phyloP scores from a whole-genome alignment of 2,329 filamentous ascomycete genomes.

The Claviceps fusiformis region DNA sequence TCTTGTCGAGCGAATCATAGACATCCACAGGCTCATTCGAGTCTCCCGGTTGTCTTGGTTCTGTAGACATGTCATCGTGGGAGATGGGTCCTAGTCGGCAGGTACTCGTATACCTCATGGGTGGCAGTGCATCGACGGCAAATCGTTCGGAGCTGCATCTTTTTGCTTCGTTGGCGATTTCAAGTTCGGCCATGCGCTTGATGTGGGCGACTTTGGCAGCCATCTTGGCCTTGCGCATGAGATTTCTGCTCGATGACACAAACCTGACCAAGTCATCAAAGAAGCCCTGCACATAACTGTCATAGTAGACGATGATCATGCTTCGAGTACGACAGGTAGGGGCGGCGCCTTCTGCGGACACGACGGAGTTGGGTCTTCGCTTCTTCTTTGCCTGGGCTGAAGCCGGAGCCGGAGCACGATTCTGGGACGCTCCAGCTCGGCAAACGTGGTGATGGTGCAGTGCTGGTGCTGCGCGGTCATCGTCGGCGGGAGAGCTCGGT shows the following conservation, averaged over 20 bases:
- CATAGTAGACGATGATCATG: slow-evolving; percentile 84
- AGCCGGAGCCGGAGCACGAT: slow-evolving; percentile 27
- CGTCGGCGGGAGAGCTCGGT: slow-evolving; percentile 7
- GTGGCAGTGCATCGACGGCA: slow-evolving; percentile 21
- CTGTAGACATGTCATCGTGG: slow-evolving; percentile 9
- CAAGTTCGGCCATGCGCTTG: slow-evolving; percentile 44
- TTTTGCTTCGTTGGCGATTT: slow-evolving; percentile 37
- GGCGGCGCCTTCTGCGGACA: slow-evolving; percentile 33
- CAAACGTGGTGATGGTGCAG: slow-evolving; percentile 25
- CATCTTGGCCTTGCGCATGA: slow-evolving; percentile 80
- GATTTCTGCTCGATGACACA: slow-evolving; percentile 66
- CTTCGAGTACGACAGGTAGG: slow-evolving; percentile 54
- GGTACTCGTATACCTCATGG: slow-evolving; percentile 26
- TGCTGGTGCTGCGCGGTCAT: slow-evolving; percentile 5
- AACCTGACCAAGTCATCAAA: slow-evolving; percentile 75
- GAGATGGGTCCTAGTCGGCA: slow-evolving; percentile 19
- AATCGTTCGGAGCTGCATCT: slow-evolving; percentile 22
- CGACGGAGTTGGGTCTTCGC: slow-evolving; percentile 36
- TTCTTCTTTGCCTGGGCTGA: slow-evolving; percentile 29
- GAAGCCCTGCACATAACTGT: slow-evolving; percentile 69
- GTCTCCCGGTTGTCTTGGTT: not conserved
- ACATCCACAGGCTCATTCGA: slow-evolving; percentile 25
- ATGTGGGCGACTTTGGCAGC: slow-evolving; percentile 59
- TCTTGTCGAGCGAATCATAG: slow-evolving; percentile 65
- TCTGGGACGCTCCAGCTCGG: slow-evolving; percentile 31